Evolutionary conservation across 306 rosid genomes (phyloP).

Genomic region (Acacia melanoxylon): DNA sequence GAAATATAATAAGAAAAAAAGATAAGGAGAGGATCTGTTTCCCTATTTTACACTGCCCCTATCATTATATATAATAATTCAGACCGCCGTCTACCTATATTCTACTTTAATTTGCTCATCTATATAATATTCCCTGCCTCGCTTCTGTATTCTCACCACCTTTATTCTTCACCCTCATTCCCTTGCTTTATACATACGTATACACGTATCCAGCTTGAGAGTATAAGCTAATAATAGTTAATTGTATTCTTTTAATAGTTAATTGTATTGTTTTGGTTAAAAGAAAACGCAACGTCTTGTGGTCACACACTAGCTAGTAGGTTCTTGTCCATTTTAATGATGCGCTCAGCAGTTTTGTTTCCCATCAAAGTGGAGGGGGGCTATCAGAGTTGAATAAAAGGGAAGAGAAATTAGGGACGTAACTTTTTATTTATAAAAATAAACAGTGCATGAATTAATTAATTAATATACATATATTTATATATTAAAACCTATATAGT

Average conservation of each 20-base stretch:
- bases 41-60: background rate
- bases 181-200: background rate
- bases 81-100: background rate
- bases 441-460: background rate
- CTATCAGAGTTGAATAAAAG: background rate
- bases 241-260: background rate
- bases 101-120: slow-evolving; percentile 23
- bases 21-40: too few relatives aligned
- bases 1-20: too few relatives aligned
- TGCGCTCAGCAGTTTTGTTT: slow-evolving; percentile 4
- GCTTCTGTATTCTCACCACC: slow-evolving; percentile 15
- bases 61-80: background rate
- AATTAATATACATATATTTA: background rate
- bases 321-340: background rate
- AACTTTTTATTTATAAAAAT: background rate
- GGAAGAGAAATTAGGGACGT: background rate
- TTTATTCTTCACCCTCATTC: slow-evolving; percentile 18
- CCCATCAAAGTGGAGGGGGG: background rate
- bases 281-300: background rate
- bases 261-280: background rate
- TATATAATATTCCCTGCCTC: slow-evolving; percentile 35
- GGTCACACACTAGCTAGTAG: background rate
- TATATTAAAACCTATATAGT: background rate
- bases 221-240: background rate
- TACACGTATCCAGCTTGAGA: background rate